Conservation (phyloP, 768 basidiomycete genomes). For the Mycena floridula region DNA sequence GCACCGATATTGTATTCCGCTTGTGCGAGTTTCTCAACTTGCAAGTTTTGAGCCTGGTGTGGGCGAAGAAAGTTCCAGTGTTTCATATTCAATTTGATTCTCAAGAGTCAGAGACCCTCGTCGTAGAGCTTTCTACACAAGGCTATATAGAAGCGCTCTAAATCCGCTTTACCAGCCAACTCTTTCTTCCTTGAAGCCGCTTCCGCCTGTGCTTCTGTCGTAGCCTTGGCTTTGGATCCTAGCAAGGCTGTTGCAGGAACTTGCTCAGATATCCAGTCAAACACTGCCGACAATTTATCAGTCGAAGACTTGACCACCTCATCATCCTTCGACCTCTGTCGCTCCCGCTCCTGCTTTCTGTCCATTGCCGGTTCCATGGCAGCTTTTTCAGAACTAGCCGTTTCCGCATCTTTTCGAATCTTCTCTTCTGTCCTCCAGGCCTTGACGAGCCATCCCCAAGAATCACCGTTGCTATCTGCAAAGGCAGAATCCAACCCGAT, state of each 20-base stretch:
- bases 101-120: conserved; percentile 89
- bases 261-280: conserved; percentile 77
- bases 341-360: conserved; percentile 10
- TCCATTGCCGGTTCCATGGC: neutral
- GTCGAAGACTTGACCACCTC: conserved; percentile 61
- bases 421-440: conserved; percentile 57
- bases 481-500: conserved; percentile 29
- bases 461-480: conserved; percentile 25
- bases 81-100: too few species aligned
- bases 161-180: conserved; percentile 59
- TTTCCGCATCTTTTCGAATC: conserved; percentile 27
- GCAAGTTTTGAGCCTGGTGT: too few species aligned
- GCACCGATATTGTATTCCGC: too few species aligned
- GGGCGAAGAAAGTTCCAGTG: too few species aligned
- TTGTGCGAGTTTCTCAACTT: too few species aligned
- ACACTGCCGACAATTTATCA: conserved; percentile 65
- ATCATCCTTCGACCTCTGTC: conserved; percentile 34
- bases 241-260: conserved; percentile 38
- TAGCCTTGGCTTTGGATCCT: conserved; percentile 6
- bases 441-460: conserved; percentile 58
- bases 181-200: conserved; percentile 36
- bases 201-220: too few species aligned
- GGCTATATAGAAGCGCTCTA: conserved; percentile 89
- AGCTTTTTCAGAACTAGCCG: conserved; percentile 20
- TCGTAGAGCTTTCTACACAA: conserved; percentile 87